A percentile compares a stretch with the other conserved stretches of the same genome.
Evolutionary conservation across 148 eudicot species (phyloP).

Genomic region (Pouteria glomerata): DNA sequence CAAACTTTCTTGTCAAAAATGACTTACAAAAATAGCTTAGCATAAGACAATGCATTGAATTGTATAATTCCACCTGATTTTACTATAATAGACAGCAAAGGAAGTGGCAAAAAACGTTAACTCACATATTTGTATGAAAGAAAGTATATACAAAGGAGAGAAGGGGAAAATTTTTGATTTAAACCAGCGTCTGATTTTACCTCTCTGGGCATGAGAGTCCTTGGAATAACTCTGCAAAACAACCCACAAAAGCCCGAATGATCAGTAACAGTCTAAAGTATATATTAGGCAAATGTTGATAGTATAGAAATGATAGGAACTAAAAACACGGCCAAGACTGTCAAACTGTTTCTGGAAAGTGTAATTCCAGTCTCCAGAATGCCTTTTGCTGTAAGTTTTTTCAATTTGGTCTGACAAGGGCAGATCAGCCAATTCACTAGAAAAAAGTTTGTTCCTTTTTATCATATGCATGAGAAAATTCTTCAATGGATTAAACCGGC

Average conservation of each 20-base stretch:
- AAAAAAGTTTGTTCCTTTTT: background rate
- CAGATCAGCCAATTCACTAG: background rate
- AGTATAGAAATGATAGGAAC: background rate
- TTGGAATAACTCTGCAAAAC: slow-evolving; percentile 79
- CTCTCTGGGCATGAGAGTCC: slow-evolving; percentile 86
- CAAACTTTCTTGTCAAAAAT: background rate
- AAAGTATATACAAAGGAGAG: slow-evolving; percentile 1
- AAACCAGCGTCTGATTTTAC: slow-evolving; percentile 36
- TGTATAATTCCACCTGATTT: too few species aligned
- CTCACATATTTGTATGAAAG: too few species aligned
- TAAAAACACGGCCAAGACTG: background rate
- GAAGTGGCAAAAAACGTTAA: too few species aligned
- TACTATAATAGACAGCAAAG: slow-evolving; percentile 5
- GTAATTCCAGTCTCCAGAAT: background rate
- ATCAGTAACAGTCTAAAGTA: background rate
- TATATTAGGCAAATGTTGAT: too few species aligned
- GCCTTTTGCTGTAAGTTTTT: background rate
- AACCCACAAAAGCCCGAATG: background rate
- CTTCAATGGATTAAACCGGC: background rate
- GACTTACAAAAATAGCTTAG: too few species aligned
- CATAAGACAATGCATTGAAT: too few species aligned
- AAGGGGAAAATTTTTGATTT: slow-evolving; percentile 15
- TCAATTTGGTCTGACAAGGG: background rate
- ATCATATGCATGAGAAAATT: background rate
- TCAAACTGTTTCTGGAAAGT: background rate